Conservation (phyloP, 495 filamentous ascomycete species). For the Penicillium ochrochloron region DNA sequence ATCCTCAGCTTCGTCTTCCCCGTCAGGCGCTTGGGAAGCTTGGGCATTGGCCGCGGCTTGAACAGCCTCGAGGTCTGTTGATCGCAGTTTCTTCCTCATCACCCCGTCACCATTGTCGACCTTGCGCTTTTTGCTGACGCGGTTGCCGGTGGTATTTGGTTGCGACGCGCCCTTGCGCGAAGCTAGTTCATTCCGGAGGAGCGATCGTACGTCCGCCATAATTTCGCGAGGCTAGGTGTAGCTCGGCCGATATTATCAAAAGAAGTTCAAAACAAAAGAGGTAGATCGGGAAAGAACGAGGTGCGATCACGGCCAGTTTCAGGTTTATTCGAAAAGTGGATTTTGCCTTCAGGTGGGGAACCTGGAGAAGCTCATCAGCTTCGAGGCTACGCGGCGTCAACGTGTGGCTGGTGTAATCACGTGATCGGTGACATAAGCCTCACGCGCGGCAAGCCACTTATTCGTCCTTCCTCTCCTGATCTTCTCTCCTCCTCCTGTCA, state of each 20-base stretch:
- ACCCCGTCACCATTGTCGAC: conserved; percentile 52
- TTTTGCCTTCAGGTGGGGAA: conserved; percentile 36
- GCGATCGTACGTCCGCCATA: conserved; percentile 85
- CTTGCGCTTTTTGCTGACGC: conserved; percentile 62
- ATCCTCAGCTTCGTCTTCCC: conserved; percentile 26
- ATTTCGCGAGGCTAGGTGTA: conserved; percentile 7
- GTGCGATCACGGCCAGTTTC: conserved; percentile 19
- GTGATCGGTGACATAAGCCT: conserved; percentile 16
- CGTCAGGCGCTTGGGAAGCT: conserved; percentile 28
- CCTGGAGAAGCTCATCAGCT: conserved; percentile 34
- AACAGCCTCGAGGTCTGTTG: conserved; percentile 35
- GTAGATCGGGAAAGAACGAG: neutral
- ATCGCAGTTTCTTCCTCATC: conserved; percentile 54
- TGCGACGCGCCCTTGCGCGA: conserved; percentile 66
- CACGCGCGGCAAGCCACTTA: conserved; percentile 17
- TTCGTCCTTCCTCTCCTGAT: conserved; percentile 22
- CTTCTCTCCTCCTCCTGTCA: conserved; percentile 15
- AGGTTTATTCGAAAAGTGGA: conserved; percentile 27
- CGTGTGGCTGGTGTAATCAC: conserved; percentile 23
- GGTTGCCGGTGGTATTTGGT: conserved; percentile 45
- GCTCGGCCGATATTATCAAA: neutral
- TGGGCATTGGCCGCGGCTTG: conserved; percentile 31
- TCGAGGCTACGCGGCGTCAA: conserved; percentile 11
- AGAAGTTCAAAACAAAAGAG: neutral
- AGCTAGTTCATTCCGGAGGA: conserved; percentile 81